Evolutionary conservation across 768 basidiomycete species (phyloP).

Genomic region (Tulasnella sp.): DNA sequence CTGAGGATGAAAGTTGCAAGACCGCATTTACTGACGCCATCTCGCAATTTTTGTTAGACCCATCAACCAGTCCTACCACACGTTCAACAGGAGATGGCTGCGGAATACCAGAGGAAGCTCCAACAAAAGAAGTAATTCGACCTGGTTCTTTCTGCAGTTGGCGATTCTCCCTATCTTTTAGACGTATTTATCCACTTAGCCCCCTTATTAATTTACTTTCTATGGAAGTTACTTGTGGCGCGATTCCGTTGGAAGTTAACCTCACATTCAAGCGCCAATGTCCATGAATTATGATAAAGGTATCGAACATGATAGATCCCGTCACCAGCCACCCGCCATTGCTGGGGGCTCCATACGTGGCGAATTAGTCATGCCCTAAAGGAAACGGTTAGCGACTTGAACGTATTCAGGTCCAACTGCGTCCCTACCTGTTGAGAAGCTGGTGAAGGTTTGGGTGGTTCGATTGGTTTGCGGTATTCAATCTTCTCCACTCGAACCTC

Average conservation of each 20-base stretch:
- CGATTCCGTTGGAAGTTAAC: background rate
- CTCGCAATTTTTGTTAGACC: constrained; percentile 43
- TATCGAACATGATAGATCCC: background rate
- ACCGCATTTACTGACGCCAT: constrained; percentile 5
- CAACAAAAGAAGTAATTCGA: constrained; percentile 43
- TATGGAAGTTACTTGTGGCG: background rate
- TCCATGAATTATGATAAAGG: background rate
- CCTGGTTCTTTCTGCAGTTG: background rate
- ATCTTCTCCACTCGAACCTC: constrained; percentile 93
- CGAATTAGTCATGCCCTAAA: background rate
- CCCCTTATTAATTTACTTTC: background rate
- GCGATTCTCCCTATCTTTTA: background rate
- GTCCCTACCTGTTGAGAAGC: background rate
- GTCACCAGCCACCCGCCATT: background rate
- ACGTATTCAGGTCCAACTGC: background rate
- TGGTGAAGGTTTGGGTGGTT: constrained; percentile 8
- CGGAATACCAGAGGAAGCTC: constrained; percentile 72
- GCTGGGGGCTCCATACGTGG: constrained; percentile 9
- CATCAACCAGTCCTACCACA: constrained; percentile 82
- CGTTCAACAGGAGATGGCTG: constrained; percentile 84
- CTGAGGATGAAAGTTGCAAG: background rate
- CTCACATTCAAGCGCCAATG: background rate
- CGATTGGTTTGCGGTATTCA: constrained; percentile 32
- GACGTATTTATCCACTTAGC: constrained; percentile 7
- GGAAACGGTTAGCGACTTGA: background rate